A percentile compares a stretch with the other conserved stretches of the same genome.
Conservation (phyloP, 768 basidiomycete species). For the Astraeus odoratus region DNA sequence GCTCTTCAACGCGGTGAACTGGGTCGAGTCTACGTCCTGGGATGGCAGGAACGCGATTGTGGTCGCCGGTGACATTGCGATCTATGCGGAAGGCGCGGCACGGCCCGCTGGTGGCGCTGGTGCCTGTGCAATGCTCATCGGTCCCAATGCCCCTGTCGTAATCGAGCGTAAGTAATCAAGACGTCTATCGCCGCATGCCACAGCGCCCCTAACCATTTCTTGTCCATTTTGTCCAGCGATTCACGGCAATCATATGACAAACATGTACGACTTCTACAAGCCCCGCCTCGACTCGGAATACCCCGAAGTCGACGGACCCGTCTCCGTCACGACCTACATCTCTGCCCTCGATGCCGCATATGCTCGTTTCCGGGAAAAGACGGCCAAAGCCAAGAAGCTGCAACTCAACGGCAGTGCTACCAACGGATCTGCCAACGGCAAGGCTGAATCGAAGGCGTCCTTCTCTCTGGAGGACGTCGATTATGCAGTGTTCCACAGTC, state of each 20-base stretch:
- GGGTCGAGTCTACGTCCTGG: conserved; percentile 95
- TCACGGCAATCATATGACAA: conserved; percentile 95
- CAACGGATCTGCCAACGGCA: conserved; percentile 35
- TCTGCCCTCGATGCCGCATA: conserved; percentile 91
- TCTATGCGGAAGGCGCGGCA: conserved; percentile 93
- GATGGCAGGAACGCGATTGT: conserved; percentile 97
- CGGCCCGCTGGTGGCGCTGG: conserved; percentile 97
- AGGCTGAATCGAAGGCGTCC: conserved; percentile 22
- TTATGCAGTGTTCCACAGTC: conserved; percentile 93
- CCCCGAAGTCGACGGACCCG: conserved; percentile 95
- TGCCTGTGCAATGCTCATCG: conserved; percentile 90
- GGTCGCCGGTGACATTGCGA: conserved; percentile 93
- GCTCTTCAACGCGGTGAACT: conserved; percentile 97
- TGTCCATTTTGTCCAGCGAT: conserved; percentile 52
- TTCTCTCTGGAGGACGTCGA: conserved; percentile 84
- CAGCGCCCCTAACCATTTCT: conserved; percentile 8
- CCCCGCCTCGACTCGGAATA: conserved; percentile 92
- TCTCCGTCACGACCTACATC: conserved; percentile 92
- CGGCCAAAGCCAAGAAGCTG: conserved; percentile 55
- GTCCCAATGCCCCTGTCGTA: conserved; percentile 90
- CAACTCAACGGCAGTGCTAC: conserved; percentile 28
- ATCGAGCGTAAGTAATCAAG: conserved; percentile 79
- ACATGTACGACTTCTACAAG: conserved; percentile 99
- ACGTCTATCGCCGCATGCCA: conserved; percentile 2
- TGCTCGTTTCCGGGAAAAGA: conserved; percentile 75